phyloP scores from a whole-genome alignment of 23 red algal species.

The Gracilaria gracilis region DNA sequence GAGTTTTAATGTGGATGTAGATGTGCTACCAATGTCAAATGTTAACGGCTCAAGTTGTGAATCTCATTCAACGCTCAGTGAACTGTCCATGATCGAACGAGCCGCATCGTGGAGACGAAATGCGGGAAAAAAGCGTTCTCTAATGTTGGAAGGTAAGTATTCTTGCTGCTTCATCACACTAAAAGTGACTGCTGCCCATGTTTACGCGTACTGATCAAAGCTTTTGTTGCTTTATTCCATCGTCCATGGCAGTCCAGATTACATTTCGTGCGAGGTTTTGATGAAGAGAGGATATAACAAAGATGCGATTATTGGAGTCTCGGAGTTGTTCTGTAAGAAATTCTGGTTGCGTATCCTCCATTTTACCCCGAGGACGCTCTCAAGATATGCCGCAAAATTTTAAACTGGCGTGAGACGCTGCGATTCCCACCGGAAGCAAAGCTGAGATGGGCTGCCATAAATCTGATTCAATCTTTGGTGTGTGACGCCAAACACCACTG shows the following conservation, averaged over 20 bases:
- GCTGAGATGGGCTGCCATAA: constrained; percentile 85
- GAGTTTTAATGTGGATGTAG: constrained; percentile 76
- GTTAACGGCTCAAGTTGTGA: not conserved
- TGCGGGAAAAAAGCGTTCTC: constrained; percentile 87
- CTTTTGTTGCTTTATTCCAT: not conserved
- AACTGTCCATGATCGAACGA: constrained; percentile 79
- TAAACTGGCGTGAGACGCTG: constrained; percentile 93
- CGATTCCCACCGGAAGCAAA: constrained; percentile 92
- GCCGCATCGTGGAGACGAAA: constrained; percentile 86
- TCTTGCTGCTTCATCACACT: not conserved
- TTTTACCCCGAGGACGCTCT: constrained; percentile 98
- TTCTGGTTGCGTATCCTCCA: constrained; percentile 96
- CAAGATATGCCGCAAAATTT: constrained; percentile 97
- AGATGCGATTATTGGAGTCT: constrained; percentile 99
- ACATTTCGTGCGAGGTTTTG: constrained; percentile 97
- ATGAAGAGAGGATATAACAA: constrained; percentile 95
- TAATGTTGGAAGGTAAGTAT: constrained; percentile 89
- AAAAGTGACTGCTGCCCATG: not conserved
- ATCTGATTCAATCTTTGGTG: constrained; percentile 90
- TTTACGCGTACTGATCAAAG: not conserved
- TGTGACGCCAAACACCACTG: constrained; percentile 90
- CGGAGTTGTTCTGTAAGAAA: constrained; percentile 96
- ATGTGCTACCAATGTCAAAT: constrained; percentile 34
- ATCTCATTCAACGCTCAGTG: constrained; percentile 40
- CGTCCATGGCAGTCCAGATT: constrained; percentile 80